A percentile compares a stretch with the other conserved stretches of the same genome.
These are phyloP conservation scores for Fusarium hainanense DNA, from an alignment of 2,329 filamentous ascomycete genomes.

Conservation along the genomic window DNA sequence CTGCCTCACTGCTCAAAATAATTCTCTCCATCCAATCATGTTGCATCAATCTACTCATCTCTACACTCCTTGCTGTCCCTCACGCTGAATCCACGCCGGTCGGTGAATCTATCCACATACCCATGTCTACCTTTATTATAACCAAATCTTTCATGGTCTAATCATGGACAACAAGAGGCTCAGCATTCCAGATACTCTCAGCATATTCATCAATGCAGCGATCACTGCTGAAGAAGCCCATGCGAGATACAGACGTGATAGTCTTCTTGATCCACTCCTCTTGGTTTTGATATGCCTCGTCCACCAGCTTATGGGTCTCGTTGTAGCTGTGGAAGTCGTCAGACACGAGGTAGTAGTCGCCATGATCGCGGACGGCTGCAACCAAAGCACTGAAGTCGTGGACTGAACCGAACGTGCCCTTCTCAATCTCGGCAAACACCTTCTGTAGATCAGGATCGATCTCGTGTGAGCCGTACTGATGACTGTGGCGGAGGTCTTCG, in stretches of 20 bases:
- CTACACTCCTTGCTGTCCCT: constrained; percentile 10
- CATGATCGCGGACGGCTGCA: constrained; percentile 87
- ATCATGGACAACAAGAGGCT: constrained; percentile 72
- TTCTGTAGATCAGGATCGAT: constrained; percentile 80
- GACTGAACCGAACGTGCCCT: constrained; percentile 82
- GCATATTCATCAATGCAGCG: constrained; percentile 98
- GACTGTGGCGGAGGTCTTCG: constrained; percentile 90
- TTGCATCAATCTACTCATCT: constrained; percentile 30
- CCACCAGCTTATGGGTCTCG: constrained; percentile 89
- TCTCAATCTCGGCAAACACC: constrained; percentile 87
- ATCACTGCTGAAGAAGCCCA: constrained; percentile 98
- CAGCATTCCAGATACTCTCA: constrained; percentile 96
- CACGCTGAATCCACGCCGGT: constrained; percentile 1
- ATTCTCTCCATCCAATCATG: constrained; percentile 4
- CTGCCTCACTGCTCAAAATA: constrained; percentile 1
- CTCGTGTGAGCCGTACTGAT: constrained; percentile 83
- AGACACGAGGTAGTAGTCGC: constrained; percentile 97
- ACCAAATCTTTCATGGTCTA: constrained; percentile 31
- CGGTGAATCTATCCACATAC: constrained; percentile 28
- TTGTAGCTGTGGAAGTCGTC: constrained; percentile 98
- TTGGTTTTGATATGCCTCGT: constrained; percentile 90
- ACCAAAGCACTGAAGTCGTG: constrained; percentile 84
- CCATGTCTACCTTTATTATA: constrained; percentile 18
- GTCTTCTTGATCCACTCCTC: constrained; percentile 93
- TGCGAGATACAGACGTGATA: constrained; percentile 87